Evolutionary conservation across 2,329 filamentous ascomycete genomes (phyloP), one percentile per base, ranked within the genome.

Genomic region (Aspergillus vadensis): DNA sequence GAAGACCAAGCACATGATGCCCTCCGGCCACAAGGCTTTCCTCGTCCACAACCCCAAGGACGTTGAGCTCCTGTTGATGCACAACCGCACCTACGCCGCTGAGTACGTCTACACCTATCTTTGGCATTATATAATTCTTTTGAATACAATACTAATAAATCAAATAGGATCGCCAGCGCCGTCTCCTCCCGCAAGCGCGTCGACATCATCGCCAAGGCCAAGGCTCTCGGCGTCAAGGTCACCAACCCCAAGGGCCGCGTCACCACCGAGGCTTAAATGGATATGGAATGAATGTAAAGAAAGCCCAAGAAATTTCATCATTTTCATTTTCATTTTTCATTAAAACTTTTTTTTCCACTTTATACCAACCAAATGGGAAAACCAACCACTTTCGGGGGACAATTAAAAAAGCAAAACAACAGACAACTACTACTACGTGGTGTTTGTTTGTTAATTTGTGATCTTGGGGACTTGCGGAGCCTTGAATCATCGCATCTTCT

Each of bases 21-120:
- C 95, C 80, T 97, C 92, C 76, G 95, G 95, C 84, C 94, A 98
- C 91, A 98, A 97, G 89, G 91, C 94, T 71, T 99, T 99, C 91
- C 88, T 98, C 79, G 95, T 99, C 85, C 92, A 90, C 89, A 99
- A 99, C 88, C 82, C 87, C 82, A 87, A 89, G 80, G 95, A 99
- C 75, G 89, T 99, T 77, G 94, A 99, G 83, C 90, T 99, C 67
- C 89, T 99, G 77, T 87, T 99, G 76, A 99, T 99, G 95, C 95
- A 99, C 91, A 98, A 98, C 91, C 90, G 90, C 81, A 96, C 92
- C 82, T 97, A 91, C 84, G 95, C 95, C 80, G 95, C 95, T 80
- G 95, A 99, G 93, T 97, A 92, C 75, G 92, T 87, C 32, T 15
- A n/a, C 54, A 25, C 5, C 43, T 43, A 36, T 12, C 48, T 50